Evolutionary conservation across 306 rosid species (phyloP).

Genomic region (Lupinus albus): DNA sequence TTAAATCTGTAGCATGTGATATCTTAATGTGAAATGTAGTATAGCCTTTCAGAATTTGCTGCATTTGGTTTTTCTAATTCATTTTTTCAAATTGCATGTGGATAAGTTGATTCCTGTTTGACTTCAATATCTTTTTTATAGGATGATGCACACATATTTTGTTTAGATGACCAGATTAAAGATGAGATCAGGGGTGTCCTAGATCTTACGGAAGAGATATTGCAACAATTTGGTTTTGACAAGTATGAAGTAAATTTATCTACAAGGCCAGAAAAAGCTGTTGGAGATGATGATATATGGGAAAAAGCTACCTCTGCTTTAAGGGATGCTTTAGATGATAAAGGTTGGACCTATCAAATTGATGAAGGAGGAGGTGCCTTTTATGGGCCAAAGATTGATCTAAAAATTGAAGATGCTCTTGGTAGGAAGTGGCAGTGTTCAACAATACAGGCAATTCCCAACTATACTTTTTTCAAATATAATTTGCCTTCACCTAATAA

Average conservation of each 20-base stretch:
- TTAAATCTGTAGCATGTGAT: slow-evolving; percentile 8
- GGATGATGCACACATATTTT: slow-evolving; percentile 99
- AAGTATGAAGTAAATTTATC: slow-evolving; percentile 94
- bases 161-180: slow-evolving; percentile 88
- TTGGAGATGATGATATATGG: slow-evolving; percentile 90
- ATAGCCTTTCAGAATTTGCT: slow-evolving; percentile 8
- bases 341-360: slow-evolving; percentile 86
- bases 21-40: slow-evolving; percentile 24
- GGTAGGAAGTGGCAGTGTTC: slow-evolving; percentile 99
- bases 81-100: slow-evolving; percentile 17
- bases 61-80: slow-evolving; percentile 20
- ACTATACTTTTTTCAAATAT: slow-evolving; percentile 31
- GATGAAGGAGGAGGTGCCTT: slow-evolving; percentile 99
- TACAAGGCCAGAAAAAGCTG: slow-evolving; percentile 87
- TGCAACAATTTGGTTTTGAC: slow-evolving; percentile 84
- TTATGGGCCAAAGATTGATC: slow-evolving; percentile 97
- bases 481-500: slow-evolving; percentile 10
- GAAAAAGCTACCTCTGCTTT: slow-evolving; percentile 86
- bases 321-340: slow-evolving; percentile 84
- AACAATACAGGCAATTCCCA: slow-evolving; percentile 81
- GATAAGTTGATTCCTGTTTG: slow-evolving; percentile 30
- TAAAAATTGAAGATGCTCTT: slow-evolving; percentile 97
- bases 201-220: slow-evolving; percentile 84
- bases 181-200: slow-evolving; percentile 94
- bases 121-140: slow-evolving; percentile 50